Base-by-base conservation (phyloP, 306 rosid genomes). In the Senna siamea region DNA sequence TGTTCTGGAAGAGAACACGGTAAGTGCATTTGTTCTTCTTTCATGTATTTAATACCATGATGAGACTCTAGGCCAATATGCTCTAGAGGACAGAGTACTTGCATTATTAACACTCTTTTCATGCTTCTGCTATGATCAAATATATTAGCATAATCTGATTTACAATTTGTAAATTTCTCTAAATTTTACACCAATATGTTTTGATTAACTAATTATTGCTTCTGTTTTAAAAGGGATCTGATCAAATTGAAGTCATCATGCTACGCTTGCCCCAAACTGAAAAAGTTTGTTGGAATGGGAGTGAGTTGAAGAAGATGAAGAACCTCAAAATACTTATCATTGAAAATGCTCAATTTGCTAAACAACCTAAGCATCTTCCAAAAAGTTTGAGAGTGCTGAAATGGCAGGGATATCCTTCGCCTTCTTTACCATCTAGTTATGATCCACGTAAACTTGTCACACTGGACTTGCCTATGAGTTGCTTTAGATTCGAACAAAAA, bases 311-410 rank as follows among this genome's bases (percentile, higher is more conserved):
- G 12, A 57, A 57, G 38, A 57, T 57, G 63, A 7, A 0, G 13
- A 57, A 57, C 14, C 63, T 57, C 4, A 57, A 57, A 7, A 57
- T 57, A 57, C 63, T 57, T 26, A 28, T 57, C 28, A 13, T 57
- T 6, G 23, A 34, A 57, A 57, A 28, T 28, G 18, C 40, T 22
- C 4, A 6, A 4, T 57, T 57, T 57, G 26, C 19, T 0, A 57
- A n/a, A 57, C 38, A 38, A 5, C 63, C 63, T 34, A 57, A 28
- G 38, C 2, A 57, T 57, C 18, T 57, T 10, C 63, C 63, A n/a
- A n/a, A n/a, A n/a, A n/a, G n/a, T n/a, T n/a, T n/a, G n/a, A n/a
- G n/a, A n/a, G n/a, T n/a, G n/a, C 7, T 57, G 10, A 34, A 57
- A 4, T 57, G 63, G 63, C 12, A 26, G 19, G 19, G 38, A 28